Percentiles rank a stretch among this genome's conserved stretches.
Evolutionary conservation across 2,329 filamentous ascomycete genomes (phyloP).

Genomic region (Calonectria multiphialidica): DNA sequence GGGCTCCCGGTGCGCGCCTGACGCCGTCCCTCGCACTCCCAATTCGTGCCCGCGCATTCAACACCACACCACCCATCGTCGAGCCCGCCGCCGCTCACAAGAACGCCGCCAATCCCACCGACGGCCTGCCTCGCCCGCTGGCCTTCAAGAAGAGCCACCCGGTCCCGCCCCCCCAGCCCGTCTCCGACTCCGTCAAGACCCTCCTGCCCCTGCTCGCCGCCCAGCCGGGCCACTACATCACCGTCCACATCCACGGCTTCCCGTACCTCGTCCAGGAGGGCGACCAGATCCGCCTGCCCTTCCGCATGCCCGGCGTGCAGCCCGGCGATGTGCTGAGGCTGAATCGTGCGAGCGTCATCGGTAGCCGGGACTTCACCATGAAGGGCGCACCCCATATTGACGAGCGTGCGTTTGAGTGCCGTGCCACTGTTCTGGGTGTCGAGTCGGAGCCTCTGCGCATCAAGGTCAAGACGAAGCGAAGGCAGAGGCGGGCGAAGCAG

Average conservation of each 20-base stretch:
- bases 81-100: constrained; percentile 53
- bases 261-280: constrained; percentile 85
- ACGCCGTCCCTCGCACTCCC: constrained; percentile 41
- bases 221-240: constrained; percentile 83
- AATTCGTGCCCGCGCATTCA: constrained; percentile 45
- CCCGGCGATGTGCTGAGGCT: constrained; percentile 90
- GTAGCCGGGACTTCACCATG: constrained; percentile 90
- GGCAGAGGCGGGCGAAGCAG: constrained; percentile 77
- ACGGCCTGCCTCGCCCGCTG: constrained; percentile 47
- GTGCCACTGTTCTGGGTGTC: constrained; percentile 85
- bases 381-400: constrained; percentile 87
- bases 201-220: constrained; percentile 79
- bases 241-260: constrained; percentile 81
- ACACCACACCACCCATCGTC: constrained; percentile 59
- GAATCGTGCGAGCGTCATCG: constrained; percentile 85
- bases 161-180: constrained; percentile 48
- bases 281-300: constrained; percentile 82
- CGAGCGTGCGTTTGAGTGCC: constrained; percentile 85
- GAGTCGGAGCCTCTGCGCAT: constrained; percentile 84
- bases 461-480: constrained; percentile 86
- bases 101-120: constrained; percentile 53
- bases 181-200: constrained; percentile 67
- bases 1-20: constrained; percentile 52
- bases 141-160: constrained; percentile 57
- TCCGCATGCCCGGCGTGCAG: constrained; percentile 79